Percentiles rank a stretch among this genome's conserved stretches.
Evolutionary conservation across 169 alveolate species (phyloP).

Genomic region (Cryptosporidium felis): DNA sequence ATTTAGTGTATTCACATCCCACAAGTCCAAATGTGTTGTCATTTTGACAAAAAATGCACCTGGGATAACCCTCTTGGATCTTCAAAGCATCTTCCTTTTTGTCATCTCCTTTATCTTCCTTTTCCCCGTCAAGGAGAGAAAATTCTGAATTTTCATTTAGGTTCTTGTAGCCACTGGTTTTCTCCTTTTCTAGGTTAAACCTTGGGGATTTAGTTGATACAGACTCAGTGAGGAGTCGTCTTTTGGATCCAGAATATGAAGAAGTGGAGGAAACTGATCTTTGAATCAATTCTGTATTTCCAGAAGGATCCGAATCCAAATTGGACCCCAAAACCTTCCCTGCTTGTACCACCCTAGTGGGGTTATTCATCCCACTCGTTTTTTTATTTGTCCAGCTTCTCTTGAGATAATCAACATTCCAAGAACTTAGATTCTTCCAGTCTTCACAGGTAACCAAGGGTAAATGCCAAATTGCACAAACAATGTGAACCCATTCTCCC

Average conservation of each 20-base stretch:
- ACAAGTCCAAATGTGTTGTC: conserved; percentile 48
- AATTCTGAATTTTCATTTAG: neutral
- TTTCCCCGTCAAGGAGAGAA: too few species aligned
- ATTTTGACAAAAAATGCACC: conserved; percentile 32
- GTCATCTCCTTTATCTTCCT: neutral
- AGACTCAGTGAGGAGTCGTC: too few species aligned
- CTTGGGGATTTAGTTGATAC: too few species aligned
- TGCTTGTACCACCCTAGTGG: neutral
- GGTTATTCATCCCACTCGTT: neutral
- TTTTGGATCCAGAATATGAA: neutral
- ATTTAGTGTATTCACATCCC: neutral
- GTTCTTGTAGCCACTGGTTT: neutral
- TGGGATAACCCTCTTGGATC: neutral
- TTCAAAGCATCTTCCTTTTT: neutral
- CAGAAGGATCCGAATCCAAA: neutral
- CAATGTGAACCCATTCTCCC: conserved; percentile 58
- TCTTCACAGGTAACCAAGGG: conserved; percentile 48
- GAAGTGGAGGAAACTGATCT: neutral
- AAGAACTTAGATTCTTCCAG: conserved; percentile 35
- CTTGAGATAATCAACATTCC: conserved; percentile 19
- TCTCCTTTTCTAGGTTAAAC: too few species aligned
- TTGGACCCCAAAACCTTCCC: neutral
- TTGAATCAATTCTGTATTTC: neutral
- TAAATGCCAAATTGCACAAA: conserved; percentile 60
- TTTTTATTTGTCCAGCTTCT: conserved; percentile 62